Evolutionary conservation across 2,329 filamentous ascomycete genomes (phyloP), one percentile per base, ranked within the genome.

Genomic region (Paecilomyces variotii): DNA sequence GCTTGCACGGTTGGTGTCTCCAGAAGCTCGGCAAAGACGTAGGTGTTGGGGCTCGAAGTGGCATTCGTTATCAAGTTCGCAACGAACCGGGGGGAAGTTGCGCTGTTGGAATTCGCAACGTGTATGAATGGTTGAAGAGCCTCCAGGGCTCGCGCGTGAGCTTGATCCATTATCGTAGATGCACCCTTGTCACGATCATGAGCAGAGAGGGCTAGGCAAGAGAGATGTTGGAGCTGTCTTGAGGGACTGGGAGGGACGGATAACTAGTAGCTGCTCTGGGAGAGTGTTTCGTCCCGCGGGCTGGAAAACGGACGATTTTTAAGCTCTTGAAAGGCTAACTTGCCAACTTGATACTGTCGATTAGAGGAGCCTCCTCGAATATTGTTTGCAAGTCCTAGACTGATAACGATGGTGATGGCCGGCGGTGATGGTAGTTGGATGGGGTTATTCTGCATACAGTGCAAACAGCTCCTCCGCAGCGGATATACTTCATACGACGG

Each of bases 1-100:
- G 84, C 82, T 74, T 94, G 89, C 64, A 97, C 86, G 66, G 90
- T 86, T 0, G 89, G 85, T 0, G 87, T 86, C 67, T 89, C 83
- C 39, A 99, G 86, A n/a, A 99, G 87, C 77, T 97, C 93, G 65
- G 89, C 85, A 78, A 99, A 99, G 76, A 97, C 83, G 74, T 88
- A 99, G 64, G 92, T 96, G 74, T 91, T 90, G 28, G 89, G 86
- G 58, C 87, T 87, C n/a, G 91, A 91, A 55, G 91, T 97, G 61
- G 92, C 94, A 76, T 91, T 90, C 52, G 82, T 85, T 72, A 97
- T 84, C 57, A 97, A 84, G 72, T 96, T 91, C 69, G 89, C 87
- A 50, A 92, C 88, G 59, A 91, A 90, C 66, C 89, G 87, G 49
- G 91, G 87, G 10, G 91, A 91, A 5, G 85, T 69, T 19, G 72